Evolutionary conservation across 768 basidiomycete species (phyloP).

Genomic region (Tulasnella sp.): DNA sequence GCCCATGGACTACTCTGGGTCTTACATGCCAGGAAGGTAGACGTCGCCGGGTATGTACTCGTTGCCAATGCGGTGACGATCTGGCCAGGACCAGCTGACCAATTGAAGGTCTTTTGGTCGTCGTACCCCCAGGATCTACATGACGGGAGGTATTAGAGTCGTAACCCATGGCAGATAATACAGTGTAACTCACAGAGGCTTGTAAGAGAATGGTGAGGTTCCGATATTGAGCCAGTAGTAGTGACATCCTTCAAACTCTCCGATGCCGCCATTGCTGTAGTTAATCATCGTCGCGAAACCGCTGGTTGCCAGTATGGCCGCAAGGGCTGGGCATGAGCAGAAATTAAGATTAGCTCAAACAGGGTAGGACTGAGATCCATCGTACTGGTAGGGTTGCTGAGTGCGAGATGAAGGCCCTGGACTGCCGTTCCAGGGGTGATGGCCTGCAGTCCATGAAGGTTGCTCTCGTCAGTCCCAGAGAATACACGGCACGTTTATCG

Average conservation of each 20-base stretch:
- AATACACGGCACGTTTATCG: background rate
- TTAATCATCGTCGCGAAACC: background rate
- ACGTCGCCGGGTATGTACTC: background rate
- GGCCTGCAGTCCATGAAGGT: background rate
- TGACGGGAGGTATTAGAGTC: background rate
- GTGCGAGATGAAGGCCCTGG: background rate
- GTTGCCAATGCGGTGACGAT: background rate
- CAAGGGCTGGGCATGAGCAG: background rate
- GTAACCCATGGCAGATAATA: background rate
- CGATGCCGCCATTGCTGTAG: slow-evolving; percentile 8
- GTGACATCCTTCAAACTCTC: background rate
- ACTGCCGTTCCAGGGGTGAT: slow-evolving; percentile 5
- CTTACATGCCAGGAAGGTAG: slow-evolving; percentile 14
- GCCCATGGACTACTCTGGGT: slow-evolving; percentile 4
- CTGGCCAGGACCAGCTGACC: background rate
- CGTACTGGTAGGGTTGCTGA: background rate
- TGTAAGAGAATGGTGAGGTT: background rate
- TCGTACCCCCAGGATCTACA: background rate
- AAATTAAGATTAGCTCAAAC: background rate
- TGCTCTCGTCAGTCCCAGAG: background rate
- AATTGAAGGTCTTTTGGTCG: background rate
- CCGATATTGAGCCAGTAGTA: slow-evolving; percentile 23
- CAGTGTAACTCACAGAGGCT: background rate
- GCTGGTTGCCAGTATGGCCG: background rate
- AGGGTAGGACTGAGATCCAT: background rate